Evolutionary conservation across 225 moss, liverwort and hornwort species (phyloP), one percentile per base, ranked within the genome.

Genomic region (Physcomitrellopsis africana): DNA sequence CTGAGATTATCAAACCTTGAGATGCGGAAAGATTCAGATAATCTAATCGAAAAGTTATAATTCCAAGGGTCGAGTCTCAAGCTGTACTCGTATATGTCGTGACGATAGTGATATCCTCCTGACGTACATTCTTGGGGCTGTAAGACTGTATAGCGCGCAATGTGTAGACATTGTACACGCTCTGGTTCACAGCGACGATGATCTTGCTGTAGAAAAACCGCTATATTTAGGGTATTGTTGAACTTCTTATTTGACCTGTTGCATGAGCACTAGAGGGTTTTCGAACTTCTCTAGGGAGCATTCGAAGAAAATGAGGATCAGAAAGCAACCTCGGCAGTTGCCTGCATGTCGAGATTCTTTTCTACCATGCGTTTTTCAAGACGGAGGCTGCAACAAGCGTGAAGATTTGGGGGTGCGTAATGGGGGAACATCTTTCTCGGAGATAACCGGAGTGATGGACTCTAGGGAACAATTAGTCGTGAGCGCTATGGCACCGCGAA

Each of bases 241-340:
- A 13, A 44, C 15, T 64, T 77, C 66, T 78, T 72, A 58, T 65
- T 58, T 65, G 77, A 47, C 49, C 18, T 65, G 26, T 57, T 66
- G 56, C 32, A 37, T 70, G 13, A 8, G 51, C 70, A 37, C 56
- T 70, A 63, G 77, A 13, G 62, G 69, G 19, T 63, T 62, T 41
- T 48, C 43, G 47, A 4, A 37, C 4, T 22, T 43, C 20, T 49
- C 66, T 64, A 78, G 52, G 59, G 72, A 24, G 27, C 9, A 16
- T 43, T 47, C 18, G 47, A 44, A 41, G 55, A 41, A 37, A n/a
- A 80, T 80, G 80, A 80, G 80, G 70, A 80, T 80, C 75, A 80
- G 80, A 44, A 80, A 70, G 80, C 75, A 70, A 51, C 64, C 75
- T 51, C 80, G 75, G 48, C 69, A 70, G 70, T 69, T 80, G 64